Evolutionary conservation across 352 stramenopile genomes (phyloP), one percentile per base, ranked within the genome.

Genomic region (Phytophthora rubi): DNA sequence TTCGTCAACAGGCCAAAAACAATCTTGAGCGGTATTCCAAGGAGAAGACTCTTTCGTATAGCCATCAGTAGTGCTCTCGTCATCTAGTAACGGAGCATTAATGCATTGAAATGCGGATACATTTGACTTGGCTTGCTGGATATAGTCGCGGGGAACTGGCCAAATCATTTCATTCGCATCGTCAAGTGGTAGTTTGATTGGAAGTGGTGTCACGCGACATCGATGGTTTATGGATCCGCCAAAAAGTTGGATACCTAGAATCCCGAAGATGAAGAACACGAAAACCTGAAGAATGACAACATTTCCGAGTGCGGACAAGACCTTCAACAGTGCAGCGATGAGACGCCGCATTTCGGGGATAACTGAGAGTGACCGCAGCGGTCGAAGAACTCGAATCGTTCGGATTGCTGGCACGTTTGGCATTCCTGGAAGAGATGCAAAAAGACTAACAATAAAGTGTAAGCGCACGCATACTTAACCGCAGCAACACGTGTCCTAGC

Each of bases 1-100:
- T 3, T 81, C 53, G 72, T 98, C 88, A 42, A 98, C 82, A 9
- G 94, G 94, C 95, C 95, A 98, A 62, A 97, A 98, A 59, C 95
- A 98, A 61, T 95, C 77, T 60, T 88, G 82, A 3, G 87, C 70
- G 0, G 47, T 81, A 35, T 62, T 67, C 88, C 86, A 96, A 15
- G 85, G 82, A 0, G 86, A 94, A 1, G 77, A 90, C 52, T 92
- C 89, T 52, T 94, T 88, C 35, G 76, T 83, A 62, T 73, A 93
- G 0, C 42, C 37, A 3, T 55, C 62, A 3, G 33, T 71, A 2
- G 59, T 67, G 68, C 92, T 79, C n/a, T 82, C 76, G 52, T 90
- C 87, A 10, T 89, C 83, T 13, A 91, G 65, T 54, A 83, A 57
- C 0, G 65, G 74, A 0, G 2, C 68, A 0, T 80, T 59, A 0